Conservation (phyloP, 192 early-diverging fungal genomes). For the Linnemannia zychae region DNA sequence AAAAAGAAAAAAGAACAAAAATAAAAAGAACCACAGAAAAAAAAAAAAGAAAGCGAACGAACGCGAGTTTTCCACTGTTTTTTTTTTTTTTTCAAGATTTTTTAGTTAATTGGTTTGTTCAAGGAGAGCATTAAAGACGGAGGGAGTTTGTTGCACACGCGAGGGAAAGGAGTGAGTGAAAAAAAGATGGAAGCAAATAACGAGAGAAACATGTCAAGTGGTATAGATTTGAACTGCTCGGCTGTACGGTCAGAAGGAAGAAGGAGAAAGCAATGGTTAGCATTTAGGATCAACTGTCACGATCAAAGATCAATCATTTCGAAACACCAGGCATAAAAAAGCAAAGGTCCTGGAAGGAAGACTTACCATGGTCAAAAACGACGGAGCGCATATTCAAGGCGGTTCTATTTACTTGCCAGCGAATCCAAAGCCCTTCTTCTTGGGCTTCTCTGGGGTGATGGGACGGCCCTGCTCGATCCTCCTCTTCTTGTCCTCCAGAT, state of each 20-base stretch:
- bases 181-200: neutral
- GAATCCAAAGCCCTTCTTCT: constrained; percentile 82
- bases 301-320: neutral
- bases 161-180: neutral
- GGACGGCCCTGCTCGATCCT: constrained; percentile 81
- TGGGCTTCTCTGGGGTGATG: constrained; percentile 79
- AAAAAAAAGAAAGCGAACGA: neutral
- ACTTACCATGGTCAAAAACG: neutral
- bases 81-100: neutral
- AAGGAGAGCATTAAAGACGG: neutral
- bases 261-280: neutral
- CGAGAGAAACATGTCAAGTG: constrained; percentile 1
- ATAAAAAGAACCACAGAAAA: neutral
- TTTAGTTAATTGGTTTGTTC: constrained; percentile 5
- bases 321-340: neutral
- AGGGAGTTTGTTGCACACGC: neutral
- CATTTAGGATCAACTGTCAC: neutral
- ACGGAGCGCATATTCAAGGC: neutral
- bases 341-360: neutral
- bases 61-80: neutral
- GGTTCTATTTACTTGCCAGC: constrained; percentile 58
- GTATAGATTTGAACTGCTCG: neutral
- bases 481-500: constrained; percentile 97
- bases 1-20: neutral
- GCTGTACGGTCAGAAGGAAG: neutral